phyloP scores from a whole-genome alignment of 2,329 filamentous ascomycete species.

The Magnaporthiopsis poae region DNA sequence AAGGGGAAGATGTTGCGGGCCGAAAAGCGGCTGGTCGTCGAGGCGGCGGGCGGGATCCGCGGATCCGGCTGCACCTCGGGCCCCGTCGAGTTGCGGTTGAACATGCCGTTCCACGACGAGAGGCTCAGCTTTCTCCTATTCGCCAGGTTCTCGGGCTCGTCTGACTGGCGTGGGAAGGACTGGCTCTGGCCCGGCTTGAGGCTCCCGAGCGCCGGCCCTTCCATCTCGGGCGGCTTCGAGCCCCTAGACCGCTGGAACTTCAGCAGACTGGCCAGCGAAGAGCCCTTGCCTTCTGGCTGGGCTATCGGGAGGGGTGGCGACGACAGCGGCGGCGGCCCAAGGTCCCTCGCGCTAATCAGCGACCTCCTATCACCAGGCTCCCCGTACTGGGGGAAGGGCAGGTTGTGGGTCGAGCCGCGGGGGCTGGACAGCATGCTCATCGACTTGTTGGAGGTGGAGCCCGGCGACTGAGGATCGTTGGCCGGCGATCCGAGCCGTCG shows the following conservation, averaged over 20 bases:
- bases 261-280: constrained; percentile 39
- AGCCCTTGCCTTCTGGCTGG: constrained; percentile 16
- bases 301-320: constrained; percentile 27
- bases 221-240: constrained; percentile 49
- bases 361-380: constrained; percentile 38
- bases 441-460: constrained; percentile 45
- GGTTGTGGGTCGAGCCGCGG: constrained; percentile 48
- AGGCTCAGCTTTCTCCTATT: constrained; percentile 45
- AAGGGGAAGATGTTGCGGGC: constrained; percentile 36
- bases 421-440: constrained; percentile 52
- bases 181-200: constrained; percentile 65
- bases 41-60: constrained; percentile 12
- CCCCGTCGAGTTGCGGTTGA: constrained; percentile 42
- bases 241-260: constrained; percentile 51
- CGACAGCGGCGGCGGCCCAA: constrained; percentile 24
- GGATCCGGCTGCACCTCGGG: constrained; percentile 32
- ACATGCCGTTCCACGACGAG: constrained; percentile 44
- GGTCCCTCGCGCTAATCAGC: constrained; percentile 20
- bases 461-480: constrained; percentile 49
- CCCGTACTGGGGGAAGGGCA: constrained; percentile 42
- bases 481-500: constrained; percentile 23
- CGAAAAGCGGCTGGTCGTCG: constrained; percentile 26
- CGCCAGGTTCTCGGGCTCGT: constrained; percentile 41
- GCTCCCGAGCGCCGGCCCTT: constrained; percentile 57
- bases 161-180: constrained; percentile 58